Evolutionary conservation across 1,284 basidiomycete genomes (phyloP).

Genomic region (Sphagnurus paluster): DNA sequence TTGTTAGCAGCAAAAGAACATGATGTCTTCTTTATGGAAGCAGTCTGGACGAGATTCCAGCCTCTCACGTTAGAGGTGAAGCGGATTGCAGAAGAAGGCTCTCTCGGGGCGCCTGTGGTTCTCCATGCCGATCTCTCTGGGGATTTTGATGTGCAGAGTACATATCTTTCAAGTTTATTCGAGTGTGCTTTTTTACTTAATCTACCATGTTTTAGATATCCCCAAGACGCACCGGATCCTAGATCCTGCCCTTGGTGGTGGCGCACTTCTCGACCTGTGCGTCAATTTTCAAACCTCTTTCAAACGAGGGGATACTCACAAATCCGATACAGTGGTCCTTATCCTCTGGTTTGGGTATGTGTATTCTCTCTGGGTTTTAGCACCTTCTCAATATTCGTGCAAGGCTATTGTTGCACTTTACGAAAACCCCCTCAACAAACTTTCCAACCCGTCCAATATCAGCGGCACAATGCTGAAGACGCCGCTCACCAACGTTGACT

Average conservation of each 20-base stretch:
- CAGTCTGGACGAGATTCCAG: constrained; percentile 80
- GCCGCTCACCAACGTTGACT: constrained; percentile 77
- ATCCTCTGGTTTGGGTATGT: constrained; percentile 78
- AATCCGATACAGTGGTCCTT: constrained; percentile 61
- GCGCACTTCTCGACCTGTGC: constrained; percentile 82
- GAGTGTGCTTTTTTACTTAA: background rate
- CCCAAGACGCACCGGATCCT: constrained; percentile 74
- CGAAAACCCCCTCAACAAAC: constrained; percentile 73
- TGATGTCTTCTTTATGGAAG: constrained; percentile 88
- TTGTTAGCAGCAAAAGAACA: constrained; percentile 73
- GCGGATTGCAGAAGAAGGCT: constrained; percentile 59
- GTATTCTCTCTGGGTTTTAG: background rate
- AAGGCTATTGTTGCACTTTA: constrained; percentile 78
- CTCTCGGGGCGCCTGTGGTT: constrained; percentile 62
- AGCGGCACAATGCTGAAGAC: constrained; percentile 71
- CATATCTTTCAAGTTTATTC: constrained; percentile 26
- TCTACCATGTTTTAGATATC: constrained; percentile 43
- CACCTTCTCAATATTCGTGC: constrained; percentile 5
- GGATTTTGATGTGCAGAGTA: constrained; percentile 73
- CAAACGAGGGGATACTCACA: background rate
- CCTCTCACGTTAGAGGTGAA: constrained; percentile 69
- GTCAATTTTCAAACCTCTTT: constrained; percentile 22
- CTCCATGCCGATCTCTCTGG: constrained; percentile 74
- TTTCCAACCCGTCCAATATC: constrained; percentile 54
- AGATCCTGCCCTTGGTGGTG: constrained; percentile 82